Evolutionary conservation across 2,329 filamentous ascomycete species (phyloP), one percentile per base, ranked within the genome.

Genomic region (Fusarium nanum): DNA sequence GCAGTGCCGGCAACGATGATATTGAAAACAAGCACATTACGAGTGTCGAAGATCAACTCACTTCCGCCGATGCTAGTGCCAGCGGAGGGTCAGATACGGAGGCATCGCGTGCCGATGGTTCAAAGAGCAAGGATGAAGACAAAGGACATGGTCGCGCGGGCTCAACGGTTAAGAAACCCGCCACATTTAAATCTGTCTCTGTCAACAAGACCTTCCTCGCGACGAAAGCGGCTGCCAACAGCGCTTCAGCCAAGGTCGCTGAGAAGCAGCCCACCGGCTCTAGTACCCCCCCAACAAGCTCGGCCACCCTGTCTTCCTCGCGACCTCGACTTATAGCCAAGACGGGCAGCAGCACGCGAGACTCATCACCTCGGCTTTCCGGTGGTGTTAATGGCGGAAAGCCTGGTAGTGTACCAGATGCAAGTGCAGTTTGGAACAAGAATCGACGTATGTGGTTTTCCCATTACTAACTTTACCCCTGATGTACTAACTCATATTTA

Each of bases 341-440:
- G 78, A 88, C 90, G 11, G 91, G 89, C 28, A 88, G 85, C 70
- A 87, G 85, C 47, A 80, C 88, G 46, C 84, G 87, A 52, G 88
- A 88, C 70, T 84, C 86, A 20, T 79, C 80, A 18, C 79, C 83
- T 9, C 80, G 83, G 56, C 80, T 82, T 41, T 76, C 81, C 10
- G 78, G 77, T 9, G 75, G 76, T 10, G 73, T 85, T 75, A 90
- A 89, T 74, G 87, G 88, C 65, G 86, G 87, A 54, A 89, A 90
- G 68, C 75, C 86, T 34, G 84, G 86, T 20, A 77, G 86, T 64
- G 89, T 88, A 27, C 91, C 92, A 16, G 92, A 94, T 78, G 86
- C 88, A 30, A 92, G 84, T 78, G 91, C 87, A 56, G 92, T 97
- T 42, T 97, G 93, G 93, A 97, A 96, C 82, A 94, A 94, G 81